These are phyloP conservation scores for Thelephora ganbajun DNA, from an alignment of 768 basidiomycete species.

Conservation along the genomic window DNA sequence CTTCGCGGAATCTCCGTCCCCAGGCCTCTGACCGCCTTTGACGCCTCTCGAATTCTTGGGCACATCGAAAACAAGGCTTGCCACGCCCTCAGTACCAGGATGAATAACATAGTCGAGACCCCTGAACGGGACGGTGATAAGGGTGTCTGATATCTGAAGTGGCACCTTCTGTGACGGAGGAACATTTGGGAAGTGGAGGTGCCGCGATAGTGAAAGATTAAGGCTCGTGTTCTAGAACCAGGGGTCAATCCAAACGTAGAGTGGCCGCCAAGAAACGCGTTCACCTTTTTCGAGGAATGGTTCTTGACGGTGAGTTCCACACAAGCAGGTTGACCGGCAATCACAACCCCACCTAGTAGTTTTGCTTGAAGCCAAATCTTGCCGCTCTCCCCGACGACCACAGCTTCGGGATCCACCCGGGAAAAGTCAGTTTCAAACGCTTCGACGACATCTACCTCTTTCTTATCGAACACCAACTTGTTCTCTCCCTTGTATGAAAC, in stretches of 20 bases:
- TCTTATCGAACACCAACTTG: constrained; percentile 48
- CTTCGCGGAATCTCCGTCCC: constrained; percentile 25
- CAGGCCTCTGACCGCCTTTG: constrained; percentile 45
- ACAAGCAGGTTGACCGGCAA: constrained; percentile 58
- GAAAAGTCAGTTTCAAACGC: constrained; percentile 21
- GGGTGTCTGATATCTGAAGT: constrained; percentile 51
- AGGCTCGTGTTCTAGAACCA: constrained; percentile 49
- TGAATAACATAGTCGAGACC: constrained; percentile 63
- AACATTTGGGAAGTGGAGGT: constrained; percentile 38
- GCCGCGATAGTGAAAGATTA: constrained; percentile 43
- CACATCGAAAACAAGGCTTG: constrained; percentile 70
- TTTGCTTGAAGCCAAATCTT: constrained; percentile 67
- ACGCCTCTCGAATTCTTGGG: constrained; percentile 52
- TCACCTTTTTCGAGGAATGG: constrained; percentile 66
- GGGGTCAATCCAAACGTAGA: constrained; percentile 2
- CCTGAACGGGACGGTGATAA: constrained; percentile 55
- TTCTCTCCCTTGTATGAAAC: constrained; percentile 68
- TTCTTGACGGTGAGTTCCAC: constrained; percentile 74
- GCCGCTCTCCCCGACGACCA: constrained; percentile 63
- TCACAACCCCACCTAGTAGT: constrained; percentile 44
- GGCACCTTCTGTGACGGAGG: constrained; percentile 28
- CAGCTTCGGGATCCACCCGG: constrained; percentile 36
- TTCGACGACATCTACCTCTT: constrained; percentile 54
- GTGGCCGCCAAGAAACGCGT: constrained; percentile 6
- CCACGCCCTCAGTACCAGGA: constrained; percentile 66